phyloP scores from a whole-genome alignment of 1,139 yeast species.

The Candida sojae region DNA sequence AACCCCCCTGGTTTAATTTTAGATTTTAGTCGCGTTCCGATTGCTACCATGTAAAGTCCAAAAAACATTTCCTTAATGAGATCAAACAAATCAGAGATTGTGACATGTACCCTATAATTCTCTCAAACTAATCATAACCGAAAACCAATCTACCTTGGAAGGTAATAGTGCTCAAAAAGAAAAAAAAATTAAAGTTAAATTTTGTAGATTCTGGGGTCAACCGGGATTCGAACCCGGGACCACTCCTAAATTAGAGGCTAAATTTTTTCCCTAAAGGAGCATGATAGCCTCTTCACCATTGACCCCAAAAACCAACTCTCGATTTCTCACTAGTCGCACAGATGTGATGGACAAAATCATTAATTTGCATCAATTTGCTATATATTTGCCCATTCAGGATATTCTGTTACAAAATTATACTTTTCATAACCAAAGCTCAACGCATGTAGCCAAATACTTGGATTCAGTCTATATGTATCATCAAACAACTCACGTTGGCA shows the following conservation, averaged over 20 bases:
- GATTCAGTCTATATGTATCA: constrained; percentile 11
- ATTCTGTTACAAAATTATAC: constrained; percentile 31
- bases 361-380: neutral
- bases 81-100: too few relatives aligned
- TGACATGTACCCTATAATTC: too few relatives aligned
- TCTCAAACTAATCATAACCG: too few relatives aligned
- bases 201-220: constrained; percentile 2
- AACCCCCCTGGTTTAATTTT: too few relatives aligned
- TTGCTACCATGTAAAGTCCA: too few relatives aligned
- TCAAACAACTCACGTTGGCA: constrained; percentile 46
- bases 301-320: constrained; percentile 2
- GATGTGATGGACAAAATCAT: neutral
- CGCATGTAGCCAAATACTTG: constrained; percentile 60
- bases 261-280: constrained; percentile 4
- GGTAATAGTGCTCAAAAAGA: too few relatives aligned
- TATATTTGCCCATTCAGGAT: constrained; percentile 42
- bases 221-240: constrained; percentile 8
- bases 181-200: neutral
- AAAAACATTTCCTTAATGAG: too few relatives aligned
- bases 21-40: too few relatives aligned
- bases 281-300: constrained; percentile 7
- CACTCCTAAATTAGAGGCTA: constrained; percentile 4
- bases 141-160: too few relatives aligned
- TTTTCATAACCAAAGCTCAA: constrained; percentile 16
- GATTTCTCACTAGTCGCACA: neutral